Percentiles rank a stretch among this genome's conserved stretches.
These are phyloP conservation scores for Echites panduratus DNA, from an alignment of 257 asterid species.

Conservation along the genomic window DNA sequence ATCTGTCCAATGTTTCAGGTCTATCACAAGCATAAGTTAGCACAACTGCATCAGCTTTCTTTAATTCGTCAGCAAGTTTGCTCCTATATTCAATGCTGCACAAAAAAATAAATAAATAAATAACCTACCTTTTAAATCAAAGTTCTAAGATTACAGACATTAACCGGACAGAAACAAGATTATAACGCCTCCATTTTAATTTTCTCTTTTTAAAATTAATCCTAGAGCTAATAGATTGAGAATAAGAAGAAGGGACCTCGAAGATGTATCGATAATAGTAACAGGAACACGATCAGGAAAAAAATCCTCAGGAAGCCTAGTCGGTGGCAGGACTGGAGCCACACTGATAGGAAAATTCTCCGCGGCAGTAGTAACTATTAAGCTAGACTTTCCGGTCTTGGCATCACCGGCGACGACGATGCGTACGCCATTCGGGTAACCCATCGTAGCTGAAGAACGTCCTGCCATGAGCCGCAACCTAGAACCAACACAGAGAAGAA, in stretches of 20 bases:
- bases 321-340: constrained; percentile 81
- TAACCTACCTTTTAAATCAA: not conserved
- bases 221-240: too few species aligned
- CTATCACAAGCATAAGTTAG: constrained; percentile 92
- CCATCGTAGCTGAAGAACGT: constrained; percentile 51
- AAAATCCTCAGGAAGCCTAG: constrained; percentile 84
- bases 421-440: constrained; percentile 44
- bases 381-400: constrained; percentile 87
- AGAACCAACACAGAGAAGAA: not conserved
- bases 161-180: not conserved
- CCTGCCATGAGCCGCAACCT: constrained; percentile 54
- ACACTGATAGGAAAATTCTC: constrained; percentile 56
- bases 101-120: constrained; percentile 14
- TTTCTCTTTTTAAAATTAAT: too few species aligned
- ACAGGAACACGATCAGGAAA: constrained; percentile 90
- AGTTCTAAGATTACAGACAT: not conserved
- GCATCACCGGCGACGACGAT: constrained; percentile 97
- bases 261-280: constrained; percentile 87
- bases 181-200: too few species aligned
- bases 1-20: constrained; percentile 79
- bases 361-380: constrained; percentile 82
- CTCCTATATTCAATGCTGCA: constrained; percentile 70
- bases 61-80: constrained; percentile 71
- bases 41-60: constrained; percentile 79
- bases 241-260: constrained; percentile 41